Percentiles rank a stretch among this genome's conserved stretches.
Evolutionary conservation across 2,329 filamentous ascomycete genomes (phyloP).

Genomic region (Aspergillus pseudotamarii): DNA sequence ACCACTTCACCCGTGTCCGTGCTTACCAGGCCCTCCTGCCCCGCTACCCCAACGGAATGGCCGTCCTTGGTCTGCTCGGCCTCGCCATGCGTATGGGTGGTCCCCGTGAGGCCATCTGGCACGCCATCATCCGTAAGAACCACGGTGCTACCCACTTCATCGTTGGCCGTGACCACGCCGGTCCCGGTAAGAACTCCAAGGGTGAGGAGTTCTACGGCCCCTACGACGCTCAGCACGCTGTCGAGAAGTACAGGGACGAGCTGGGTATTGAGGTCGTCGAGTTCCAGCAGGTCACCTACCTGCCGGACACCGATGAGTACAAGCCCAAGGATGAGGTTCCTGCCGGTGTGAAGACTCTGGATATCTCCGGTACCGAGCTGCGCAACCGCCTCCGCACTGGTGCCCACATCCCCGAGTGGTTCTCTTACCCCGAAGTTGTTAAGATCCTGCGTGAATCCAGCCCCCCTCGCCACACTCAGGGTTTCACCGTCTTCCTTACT

Average conservation of each 20-base stretch:
- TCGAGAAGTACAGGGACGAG: constrained; percentile 95
- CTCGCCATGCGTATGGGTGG: constrained; percentile 99
- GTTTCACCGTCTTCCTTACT: constrained; percentile 97
- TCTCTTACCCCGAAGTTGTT: constrained; percentile 99
- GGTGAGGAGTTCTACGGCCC: constrained; percentile 97
- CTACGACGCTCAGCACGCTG: constrained; percentile 93
- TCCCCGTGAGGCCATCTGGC: constrained; percentile 97
- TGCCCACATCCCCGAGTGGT: constrained; percentile 97
- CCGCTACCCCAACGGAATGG: constrained; percentile 99
- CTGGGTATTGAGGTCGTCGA: constrained; percentile 98
- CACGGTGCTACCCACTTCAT: constrained; percentile 99
- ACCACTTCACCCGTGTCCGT: constrained; percentile 98
- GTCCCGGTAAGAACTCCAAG: constrained; percentile 96
- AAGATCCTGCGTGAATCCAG: constrained; percentile 94
- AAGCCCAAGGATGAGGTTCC: constrained; percentile 87
- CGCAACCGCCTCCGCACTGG: constrained; percentile 87
- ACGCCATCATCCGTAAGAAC: constrained; percentile 99
- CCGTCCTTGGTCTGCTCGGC: constrained; percentile 88
- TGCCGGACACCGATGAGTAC: constrained; percentile 97
- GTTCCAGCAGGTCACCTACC: constrained; percentile 99
- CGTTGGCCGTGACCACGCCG: constrained; percentile 96
- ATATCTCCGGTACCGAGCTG: constrained; percentile 88
- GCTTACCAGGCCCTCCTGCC: constrained; percentile 97
- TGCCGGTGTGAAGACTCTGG: constrained; percentile 78
- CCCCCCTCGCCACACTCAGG: constrained; percentile 85